Base-by-base conservation (phyloP, 805 yeast genomes). In the Hanseniaspora jakobsenii region DNA sequence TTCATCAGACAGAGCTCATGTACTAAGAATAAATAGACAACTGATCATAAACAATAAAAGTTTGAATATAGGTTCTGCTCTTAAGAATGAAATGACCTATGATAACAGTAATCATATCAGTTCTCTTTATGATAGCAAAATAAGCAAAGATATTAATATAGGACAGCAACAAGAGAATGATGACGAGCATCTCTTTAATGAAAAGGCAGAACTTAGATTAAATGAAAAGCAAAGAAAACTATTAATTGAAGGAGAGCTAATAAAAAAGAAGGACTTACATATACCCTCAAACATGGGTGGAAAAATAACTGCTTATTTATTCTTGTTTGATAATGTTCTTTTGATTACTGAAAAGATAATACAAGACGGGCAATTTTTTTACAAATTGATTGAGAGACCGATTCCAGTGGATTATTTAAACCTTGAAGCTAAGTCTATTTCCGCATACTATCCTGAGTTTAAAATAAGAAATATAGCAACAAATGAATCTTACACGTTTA, bases 261-360 rank as follows among this genome's bases (percentile, higher is more conserved):
- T 64, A 2, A 67, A 79, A 45, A 75, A 78, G 48, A 75, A 83
- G 12, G 91, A 80, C 38, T 63, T 76, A 53, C 73, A 77, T 65
- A 63, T 77, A 24, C 78, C 77, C 31, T 67, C 81, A 31, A 34
- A 28, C 29, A 22, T 35, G 2, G 14, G 39, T 8, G 18, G 27
- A 17, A 27, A 42, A 8, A 62, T 66, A 6, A 64, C 69, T 0
- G 60, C 66, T 1, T 66, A 73, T 50, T 53, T 81, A 19, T 72
- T 82, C 16, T 60, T 84, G 23, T 60, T 84, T 42, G 94, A 84
- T 55, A 81, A 84, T 53, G 81, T 69, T 52, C 60, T 84, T 35
- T 55, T 84, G 26, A 69, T 84, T 1, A 77, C 83, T 1, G 78
- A 83, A 32, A 67, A 67, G 37, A 58, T 71, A 2, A 64, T 65